Evolutionary conservation across 768 basidiomycete species (phyloP), one percentile per base, ranked within the genome.

Genomic region (Suillus tomentosus): DNA sequence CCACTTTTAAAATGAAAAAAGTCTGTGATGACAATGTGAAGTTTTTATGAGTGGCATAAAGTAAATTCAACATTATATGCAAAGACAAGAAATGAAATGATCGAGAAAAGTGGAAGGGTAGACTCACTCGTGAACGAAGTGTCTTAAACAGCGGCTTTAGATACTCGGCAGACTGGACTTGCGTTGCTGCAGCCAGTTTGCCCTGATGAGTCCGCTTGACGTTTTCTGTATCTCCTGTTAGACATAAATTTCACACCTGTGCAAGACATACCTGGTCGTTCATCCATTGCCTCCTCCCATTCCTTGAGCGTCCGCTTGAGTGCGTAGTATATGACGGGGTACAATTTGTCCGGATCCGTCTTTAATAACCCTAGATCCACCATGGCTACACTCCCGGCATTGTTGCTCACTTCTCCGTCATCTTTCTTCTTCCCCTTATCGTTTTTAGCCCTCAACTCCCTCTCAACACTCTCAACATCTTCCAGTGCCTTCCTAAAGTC

Each of bases 251-350:
- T 3, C 11, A 40, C 17, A 27, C 54, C 42, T n/a, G 40, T 27
- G 40, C 10, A 34, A 34, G 2, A 74, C 85, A 42, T 65, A 94
- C 95, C 95, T 70, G 95, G 95, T 71, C 97, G 84, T 66, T 94
- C 92, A 62, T 92, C 94, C 91, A 99, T 91, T 55, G 92, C 91
- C 69, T 95, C 90, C 68, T 89, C 96, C 97, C 97, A 99, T 72
- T 99, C 97, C 70, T 95, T 95, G 60, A 99, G 81, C 6, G 89
- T 90, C 66, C 90, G 84, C 81, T 98, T 98, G 64, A 99, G 79
- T 2, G 95, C 94, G 73, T 95, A 95, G 73, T 99, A 99, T 58
- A 99, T 98, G 70, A 98, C 81, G 0, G 97, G 97, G 73, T 99
- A 98, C 36, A 99, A 80, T 77, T 93, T 97, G 80, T 96, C 93